Percentiles rank a stretch among this genome's conserved stretches.
phyloP scores from a whole-genome alignment of 306 rosid species.

The Casuarina equisetifolia region DNA sequence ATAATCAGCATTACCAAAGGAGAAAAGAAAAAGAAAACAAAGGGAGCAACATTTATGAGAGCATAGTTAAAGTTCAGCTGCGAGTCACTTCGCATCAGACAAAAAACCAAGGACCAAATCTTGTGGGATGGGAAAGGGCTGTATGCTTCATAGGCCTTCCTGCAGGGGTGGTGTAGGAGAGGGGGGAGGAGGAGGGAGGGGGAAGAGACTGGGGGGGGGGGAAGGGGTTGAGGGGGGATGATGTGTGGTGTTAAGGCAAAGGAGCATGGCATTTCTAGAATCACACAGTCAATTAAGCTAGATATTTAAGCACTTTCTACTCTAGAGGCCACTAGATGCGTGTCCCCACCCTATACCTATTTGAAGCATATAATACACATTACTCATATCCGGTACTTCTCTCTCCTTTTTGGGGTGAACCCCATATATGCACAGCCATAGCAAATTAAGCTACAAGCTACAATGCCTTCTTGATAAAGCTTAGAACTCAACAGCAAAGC shows the following conservation, averaged over 20 bases:
- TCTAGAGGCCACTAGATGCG: not conserved
- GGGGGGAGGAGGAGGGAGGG: not conserved
- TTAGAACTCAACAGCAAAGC: not conserved
- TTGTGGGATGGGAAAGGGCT: not conserved
- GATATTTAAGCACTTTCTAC: not conserved
- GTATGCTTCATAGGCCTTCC: not conserved
- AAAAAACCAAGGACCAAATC: too few species aligned
- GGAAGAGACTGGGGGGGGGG: not conserved
- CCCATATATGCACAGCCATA: not conserved
- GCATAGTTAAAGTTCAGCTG: not conserved
- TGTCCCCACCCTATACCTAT: not conserved
- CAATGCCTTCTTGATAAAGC: not conserved
- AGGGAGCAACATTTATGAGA: not conserved
- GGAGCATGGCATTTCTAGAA: too few species aligned
- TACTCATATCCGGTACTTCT: not conserved
- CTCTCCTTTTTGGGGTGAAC: not conserved
- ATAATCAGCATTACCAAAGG: not conserved
- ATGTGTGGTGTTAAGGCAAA: too few species aligned
- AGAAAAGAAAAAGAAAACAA: not conserved
- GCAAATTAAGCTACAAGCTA: slow-evolving; percentile 3
- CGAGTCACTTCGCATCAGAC: not conserved
- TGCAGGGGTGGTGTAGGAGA: too few species aligned
- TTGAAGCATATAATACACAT: not conserved
- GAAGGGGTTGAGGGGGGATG: too few species aligned
- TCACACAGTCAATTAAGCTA: not conserved